A percentile compares a stretch with the other conserved stretches of the same genome.
These are phyloP conservation scores for Verruconis gallopava DNA, from an alignment of 2,329 filamentous ascomycete genomes.

Conservation along the genomic window DNA sequence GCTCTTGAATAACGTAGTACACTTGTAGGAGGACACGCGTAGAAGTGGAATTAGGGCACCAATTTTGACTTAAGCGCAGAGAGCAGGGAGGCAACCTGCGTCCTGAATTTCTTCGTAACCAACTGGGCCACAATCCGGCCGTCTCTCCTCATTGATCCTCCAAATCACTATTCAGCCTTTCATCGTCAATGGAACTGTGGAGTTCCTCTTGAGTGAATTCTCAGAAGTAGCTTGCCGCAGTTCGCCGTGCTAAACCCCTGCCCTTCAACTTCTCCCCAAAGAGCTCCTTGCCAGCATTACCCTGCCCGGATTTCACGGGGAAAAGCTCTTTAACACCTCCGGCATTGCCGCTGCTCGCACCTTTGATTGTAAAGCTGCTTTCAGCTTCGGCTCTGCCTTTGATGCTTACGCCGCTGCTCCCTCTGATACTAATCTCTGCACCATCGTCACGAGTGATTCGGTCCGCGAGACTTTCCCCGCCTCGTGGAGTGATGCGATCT, in stretches of 20 bases:
- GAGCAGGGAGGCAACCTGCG: no score
- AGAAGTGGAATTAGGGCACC: no score
- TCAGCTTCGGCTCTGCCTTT: constrained; percentile 18
- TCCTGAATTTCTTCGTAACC: no score
- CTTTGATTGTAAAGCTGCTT: background rate
- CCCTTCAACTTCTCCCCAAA: constrained; percentile 21
- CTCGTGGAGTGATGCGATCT: background rate
- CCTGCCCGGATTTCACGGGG: constrained; percentile 16
- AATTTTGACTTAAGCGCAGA: no score
- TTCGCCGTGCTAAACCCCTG: constrained; percentile 17
- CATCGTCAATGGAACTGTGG: no score
- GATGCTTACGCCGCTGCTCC: constrained; percentile 18
- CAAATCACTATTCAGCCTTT: no score
- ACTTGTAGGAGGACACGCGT: no score
- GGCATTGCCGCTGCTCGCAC: constrained; percentile 3
- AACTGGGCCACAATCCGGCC: no score
- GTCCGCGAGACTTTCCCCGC: constrained; percentile 10
- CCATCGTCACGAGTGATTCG: constrained; percentile 11
- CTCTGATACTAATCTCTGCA: constrained; percentile 5
- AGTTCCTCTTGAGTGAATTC: no score
- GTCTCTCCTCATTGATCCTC: no score
- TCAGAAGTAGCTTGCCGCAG: constrained; percentile 18
- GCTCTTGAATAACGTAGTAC: no score
- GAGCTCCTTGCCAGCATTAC: constrained; percentile 19
- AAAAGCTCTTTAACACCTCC: constrained; percentile 19